phyloP scores from a whole-genome alignment of 352 stramenopile species.

The Globisporangium orthogonon region DNA sequence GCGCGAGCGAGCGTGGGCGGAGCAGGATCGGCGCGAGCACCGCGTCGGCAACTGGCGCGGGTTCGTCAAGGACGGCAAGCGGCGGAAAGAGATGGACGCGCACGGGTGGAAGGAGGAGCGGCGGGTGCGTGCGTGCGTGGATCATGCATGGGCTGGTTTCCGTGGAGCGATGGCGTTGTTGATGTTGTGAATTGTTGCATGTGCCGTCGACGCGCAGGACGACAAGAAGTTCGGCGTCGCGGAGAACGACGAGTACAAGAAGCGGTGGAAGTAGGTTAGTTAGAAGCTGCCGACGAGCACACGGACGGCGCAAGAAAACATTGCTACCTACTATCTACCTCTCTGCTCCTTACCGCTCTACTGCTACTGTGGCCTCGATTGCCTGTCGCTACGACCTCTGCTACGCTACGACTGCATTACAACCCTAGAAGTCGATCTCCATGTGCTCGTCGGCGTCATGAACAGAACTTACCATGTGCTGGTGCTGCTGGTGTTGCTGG shows the following conservation, averaged over 20 bases:
- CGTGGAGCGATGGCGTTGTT: background rate
- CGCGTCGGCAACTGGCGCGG: conserved; percentile 75
- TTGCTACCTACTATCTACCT: background rate
- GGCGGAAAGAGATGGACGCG: conserved; percentile 48
- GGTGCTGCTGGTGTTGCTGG: conserved; percentile 7
- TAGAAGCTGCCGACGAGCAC: background rate
- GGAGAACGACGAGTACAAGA: conserved; percentile 76
- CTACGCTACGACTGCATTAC: background rate
- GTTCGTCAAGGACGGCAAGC: conserved; percentile 74
- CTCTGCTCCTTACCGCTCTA: too few relatives aligned
- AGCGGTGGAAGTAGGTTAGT: conserved; percentile 62
- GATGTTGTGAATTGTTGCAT: background rate
- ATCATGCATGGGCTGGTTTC: background rate
- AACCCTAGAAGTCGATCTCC: conserved; percentile 40
- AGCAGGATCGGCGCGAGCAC: conserved; percentile 69
- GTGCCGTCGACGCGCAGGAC: conserved; percentile 13
- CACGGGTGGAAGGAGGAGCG: conserved; percentile 64
- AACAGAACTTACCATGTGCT: background rate
- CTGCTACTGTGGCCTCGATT: too few relatives aligned
- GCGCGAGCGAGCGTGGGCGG: conserved; percentile 66
- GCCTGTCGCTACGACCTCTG: background rate
- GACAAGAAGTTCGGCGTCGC: conserved; percentile 57
- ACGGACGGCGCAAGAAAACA: background rate
- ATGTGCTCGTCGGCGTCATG: conserved; percentile 37
- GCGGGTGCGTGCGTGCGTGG: conserved; percentile 42